phyloP scores from a whole-genome alignment of 2,329 filamentous ascomycete species.

The Botrytis fabae region DNA sequence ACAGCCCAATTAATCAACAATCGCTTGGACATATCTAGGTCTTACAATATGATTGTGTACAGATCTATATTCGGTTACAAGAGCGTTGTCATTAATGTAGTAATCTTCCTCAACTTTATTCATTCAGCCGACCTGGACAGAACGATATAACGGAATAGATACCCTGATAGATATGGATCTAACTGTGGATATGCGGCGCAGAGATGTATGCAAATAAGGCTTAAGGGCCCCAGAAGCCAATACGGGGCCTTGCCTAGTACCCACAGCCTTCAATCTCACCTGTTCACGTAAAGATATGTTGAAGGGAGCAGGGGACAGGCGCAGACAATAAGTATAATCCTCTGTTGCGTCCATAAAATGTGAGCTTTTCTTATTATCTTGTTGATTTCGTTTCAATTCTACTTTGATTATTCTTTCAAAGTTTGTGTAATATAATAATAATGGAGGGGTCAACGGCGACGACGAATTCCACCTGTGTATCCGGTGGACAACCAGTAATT shows the following conservation, averaged over 20 bases:
- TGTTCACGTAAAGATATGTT: constrained; percentile 15
- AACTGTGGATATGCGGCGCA: constrained; percentile 10
- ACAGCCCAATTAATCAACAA: neutral
- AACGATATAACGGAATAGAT: neutral
- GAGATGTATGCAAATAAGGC: constrained; percentile 2
- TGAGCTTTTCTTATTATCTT: neutral
- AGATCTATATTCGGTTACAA: neutral
- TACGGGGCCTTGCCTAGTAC: neutral
- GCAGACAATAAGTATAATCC: neutral
- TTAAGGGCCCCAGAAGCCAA: constrained; percentile 1
- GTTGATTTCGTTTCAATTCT: neutral
- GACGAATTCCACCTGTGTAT: constrained; percentile 20
- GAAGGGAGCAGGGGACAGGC: constrained; percentile 1
- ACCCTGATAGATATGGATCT: constrained; percentile 7
- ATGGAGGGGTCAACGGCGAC: constrained; percentile 1
- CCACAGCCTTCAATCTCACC: constrained; percentile 10
- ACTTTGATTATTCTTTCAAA: neutral
- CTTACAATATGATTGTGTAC: neutral
- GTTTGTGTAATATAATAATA: neutral
- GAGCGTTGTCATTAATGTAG: neutral
- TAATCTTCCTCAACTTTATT: neutral
- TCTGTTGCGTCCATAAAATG: neutral
- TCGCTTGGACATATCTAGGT: neutral
- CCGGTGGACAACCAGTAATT: constrained; percentile 11
- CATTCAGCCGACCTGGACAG: neutral